Conservation (phyloP, 495 filamentous ascomycete genomes). For the Daldinia loculata region DNA sequence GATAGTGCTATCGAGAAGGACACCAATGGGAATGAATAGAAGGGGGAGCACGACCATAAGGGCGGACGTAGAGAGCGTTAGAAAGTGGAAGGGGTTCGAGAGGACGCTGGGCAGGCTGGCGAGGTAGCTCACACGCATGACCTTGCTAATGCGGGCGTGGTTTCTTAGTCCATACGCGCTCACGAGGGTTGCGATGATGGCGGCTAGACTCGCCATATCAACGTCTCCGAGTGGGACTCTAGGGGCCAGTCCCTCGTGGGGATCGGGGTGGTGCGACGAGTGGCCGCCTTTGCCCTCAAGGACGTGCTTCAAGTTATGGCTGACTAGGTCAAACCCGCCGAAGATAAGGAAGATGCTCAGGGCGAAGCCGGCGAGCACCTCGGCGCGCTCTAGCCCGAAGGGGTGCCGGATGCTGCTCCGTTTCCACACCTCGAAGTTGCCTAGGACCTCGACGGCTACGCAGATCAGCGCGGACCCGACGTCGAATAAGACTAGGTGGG, state of each 20-base stretch:
- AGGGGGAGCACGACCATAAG: constrained; percentile 86
- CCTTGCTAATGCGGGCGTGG: constrained; percentile 89
- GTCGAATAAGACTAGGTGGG: constrained; percentile 93
- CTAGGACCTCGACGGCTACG: constrained; percentile 88
- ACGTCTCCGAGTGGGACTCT: constrained; percentile 77
- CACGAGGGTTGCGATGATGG: constrained; percentile 86
- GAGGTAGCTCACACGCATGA: constrained; percentile 81
- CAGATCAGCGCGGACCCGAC: constrained; percentile 92
- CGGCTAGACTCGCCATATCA: constrained; percentile 82
- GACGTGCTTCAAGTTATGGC: constrained; percentile 89
- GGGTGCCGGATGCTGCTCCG: constrained; percentile 91
- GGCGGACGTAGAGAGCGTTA: constrained; percentile 84
- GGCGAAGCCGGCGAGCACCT: constrained; percentile 95
- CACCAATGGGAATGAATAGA: constrained; percentile 75
- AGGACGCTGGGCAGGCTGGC: constrained; percentile 73
- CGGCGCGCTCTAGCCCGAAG: constrained; percentile 88
- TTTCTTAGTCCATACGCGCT: constrained; percentile 89
- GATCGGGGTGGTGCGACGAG: constrained; percentile 73
- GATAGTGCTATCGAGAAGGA: constrained; percentile 82
- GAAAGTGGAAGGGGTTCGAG: constrained; percentile 91
- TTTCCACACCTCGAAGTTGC: constrained; percentile 98
- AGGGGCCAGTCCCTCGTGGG: constrained; percentile 56
- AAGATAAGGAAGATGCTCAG: constrained; percentile 95
- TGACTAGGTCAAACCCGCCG: constrained; percentile 94
- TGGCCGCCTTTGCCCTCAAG: constrained; percentile 67